Evolutionary conservation across 108 stramenopile genomes (phyloP).

Genomic region (Schizochytrium sp.): DNA sequence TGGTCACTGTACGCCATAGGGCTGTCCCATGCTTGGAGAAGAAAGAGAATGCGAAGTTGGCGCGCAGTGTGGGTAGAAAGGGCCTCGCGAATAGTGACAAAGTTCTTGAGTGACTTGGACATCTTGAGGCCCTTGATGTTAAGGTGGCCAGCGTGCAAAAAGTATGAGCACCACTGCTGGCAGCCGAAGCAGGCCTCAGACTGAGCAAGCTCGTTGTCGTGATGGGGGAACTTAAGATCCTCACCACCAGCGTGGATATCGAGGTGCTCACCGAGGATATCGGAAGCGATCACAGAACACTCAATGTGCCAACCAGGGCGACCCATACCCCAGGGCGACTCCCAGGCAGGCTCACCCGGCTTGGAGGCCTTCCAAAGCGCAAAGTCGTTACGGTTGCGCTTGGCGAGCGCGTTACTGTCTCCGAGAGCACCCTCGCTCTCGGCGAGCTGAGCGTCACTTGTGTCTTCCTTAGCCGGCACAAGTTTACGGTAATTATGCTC

Average conservation of each 20-base stretch:
- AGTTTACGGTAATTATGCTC: slow-evolving; percentile 88
- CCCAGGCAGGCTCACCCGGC: slow-evolving; percentile 92
- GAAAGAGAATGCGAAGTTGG: slow-evolving; percentile 91
- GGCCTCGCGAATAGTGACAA: slow-evolving; percentile 84
- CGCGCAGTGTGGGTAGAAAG: slow-evolving; percentile 78
- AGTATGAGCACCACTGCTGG: slow-evolving; percentile 93
- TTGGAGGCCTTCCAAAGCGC: slow-evolving; percentile 96
- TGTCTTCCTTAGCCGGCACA: slow-evolving; percentile 79
- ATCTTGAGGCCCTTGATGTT: slow-evolving; percentile 97
- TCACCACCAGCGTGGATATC: slow-evolving; percentile 95
- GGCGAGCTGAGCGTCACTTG: slow-evolving; percentile 87
- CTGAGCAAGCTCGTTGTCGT: slow-evolving; percentile 99
- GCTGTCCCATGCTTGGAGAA: slow-evolving; percentile 90
- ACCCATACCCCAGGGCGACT: slow-evolving; percentile 91
- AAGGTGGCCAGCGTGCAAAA: slow-evolving; percentile 97
- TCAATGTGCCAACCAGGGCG: slow-evolving; percentile 99
- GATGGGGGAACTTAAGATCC: slow-evolving; percentile 99
- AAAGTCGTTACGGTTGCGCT: slow-evolving; percentile 92
- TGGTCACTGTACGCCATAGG: slow-evolving; percentile 96
- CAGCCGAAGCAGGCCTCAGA: slow-evolving; percentile 75
- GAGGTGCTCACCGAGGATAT: slow-evolving; percentile 69
- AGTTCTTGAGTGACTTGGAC: slow-evolving; percentile 97
- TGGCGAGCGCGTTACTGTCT: slow-evolving; percentile 72
- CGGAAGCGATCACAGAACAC: slow-evolving; percentile 89
- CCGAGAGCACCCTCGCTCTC: slow-evolving; percentile 92